Base-by-base conservation (phyloP, 768 basidiomycete genomes). In the Termitomyces sp. region DNA sequence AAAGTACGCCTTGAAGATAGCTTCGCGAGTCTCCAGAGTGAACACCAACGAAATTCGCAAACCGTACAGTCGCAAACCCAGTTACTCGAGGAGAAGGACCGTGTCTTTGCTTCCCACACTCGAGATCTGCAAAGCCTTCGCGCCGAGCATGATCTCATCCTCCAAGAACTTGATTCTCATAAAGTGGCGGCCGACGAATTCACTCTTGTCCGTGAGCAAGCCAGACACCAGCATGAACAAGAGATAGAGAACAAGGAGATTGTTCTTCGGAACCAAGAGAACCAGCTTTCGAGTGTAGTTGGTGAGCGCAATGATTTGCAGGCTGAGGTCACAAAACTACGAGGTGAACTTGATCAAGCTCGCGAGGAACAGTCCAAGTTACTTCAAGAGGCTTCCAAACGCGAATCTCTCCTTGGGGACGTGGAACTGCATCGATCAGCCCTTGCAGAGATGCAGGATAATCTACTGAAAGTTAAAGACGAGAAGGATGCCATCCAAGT, bases 401-500 rank as follows among this genome's bases (percentile, higher is more conserved):
- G 84, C 38, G 83, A 91, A 60, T 85, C 88, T 16, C 76, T 91
- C 35, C 82, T 81, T 10, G 77, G 80, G 20, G 90, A 94, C 64
- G 73, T 94, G 32, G 90, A 93, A 61, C 82, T 77, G 33, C 88
- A 91, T 67, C 88, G 89, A 23, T 85, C 84, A 9, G 75, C 84
- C 27, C 75, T 93, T 15, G 85, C 86, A 23, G 91, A 93, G 62
- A 71, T 87, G 68, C 90, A 92, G 61, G 85, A 88, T 56, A 85
- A 81, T 58, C 73, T 93, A 23, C 89, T 91, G 67, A 83, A 80
- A 43, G 83, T 84, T 63, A 89, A 89, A 71, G 87, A 92, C 62
- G 90, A 92, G 71, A 89, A 89, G 68, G 92, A 91, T 65, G 76
- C 64, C 15, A 73, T 94, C 15, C 89, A 86, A 56, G 73, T 79